Base-by-base conservation (phyloP, 441 rosid species). In the Dalechampia spathulata region DNA sequence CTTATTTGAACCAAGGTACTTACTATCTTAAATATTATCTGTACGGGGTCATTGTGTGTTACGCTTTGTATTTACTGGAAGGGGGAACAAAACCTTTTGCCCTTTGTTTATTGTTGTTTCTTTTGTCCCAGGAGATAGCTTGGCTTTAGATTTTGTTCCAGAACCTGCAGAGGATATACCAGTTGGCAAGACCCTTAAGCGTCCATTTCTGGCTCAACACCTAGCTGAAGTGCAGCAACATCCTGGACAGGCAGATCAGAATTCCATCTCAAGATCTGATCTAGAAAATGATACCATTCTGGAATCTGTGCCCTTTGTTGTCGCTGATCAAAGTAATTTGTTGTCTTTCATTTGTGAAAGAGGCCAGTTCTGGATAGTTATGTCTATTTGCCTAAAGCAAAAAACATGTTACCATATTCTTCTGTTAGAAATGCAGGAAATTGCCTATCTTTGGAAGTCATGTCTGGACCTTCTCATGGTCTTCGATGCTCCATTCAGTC, bases 401-500 rank as follows among this genome's bases (percentile, higher is more conserved):
- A 69, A 78, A 70, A 55, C 79, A 74, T 65, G 76, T 77, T 62
- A 72, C 71, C 72, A 72, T 78, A 80, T 60, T 54, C 53, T 72
- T 82, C 71, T 72, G 72, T 81, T 85, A 81, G 77, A 85, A 83
- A 71, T 93, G 93, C 95, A 93, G 99, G 90, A 72, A 85, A 83
- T 68, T 85, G 83, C 71, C 79, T 93, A 60, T 81, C 80, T 52
- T 71, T 93, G 77, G 95, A 90, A 76, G 85, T 90, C 68, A 71
- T 83, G 49, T 76, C 93, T 13, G 96, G 99, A 72, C 95, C 95
- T 78, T 69, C 91, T 69, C 10, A 39, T 55, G 96, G 96, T 58
- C 74, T 78, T 47, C 72, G 55, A 13, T 75, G 64, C 73, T 78
- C 80, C 52, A 67, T 79, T 37, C 67, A 63, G 61, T 90, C 97